Conservation (phyloP, 768 basidiomycete genomes). For the Lactifluus hygrophoroides region DNA sequence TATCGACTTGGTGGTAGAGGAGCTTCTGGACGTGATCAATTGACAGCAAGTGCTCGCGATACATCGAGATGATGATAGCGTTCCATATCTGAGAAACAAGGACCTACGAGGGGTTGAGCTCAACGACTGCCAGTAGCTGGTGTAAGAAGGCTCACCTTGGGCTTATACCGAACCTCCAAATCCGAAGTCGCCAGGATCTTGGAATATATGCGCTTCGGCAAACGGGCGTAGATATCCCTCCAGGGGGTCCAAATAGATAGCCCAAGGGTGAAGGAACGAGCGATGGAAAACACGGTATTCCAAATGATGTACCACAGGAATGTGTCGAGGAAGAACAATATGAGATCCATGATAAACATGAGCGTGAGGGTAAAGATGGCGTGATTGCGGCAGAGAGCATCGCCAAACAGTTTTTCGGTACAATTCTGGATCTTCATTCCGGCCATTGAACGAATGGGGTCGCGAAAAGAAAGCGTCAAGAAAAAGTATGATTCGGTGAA, state of each 20-base stretch:
- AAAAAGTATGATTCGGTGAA: slow-evolving; percentile 97
- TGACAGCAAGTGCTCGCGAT: slow-evolving; percentile 95
- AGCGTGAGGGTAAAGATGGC: slow-evolving; percentile 91
- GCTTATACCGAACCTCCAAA: slow-evolving; percentile 99
- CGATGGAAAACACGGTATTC: slow-evolving; percentile 93
- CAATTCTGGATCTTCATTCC: slow-evolving; percentile 94
- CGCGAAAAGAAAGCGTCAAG: slow-evolving; percentile 88
- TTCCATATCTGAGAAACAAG: slow-evolving; percentile 99
- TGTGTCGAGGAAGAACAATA: slow-evolving; percentile 97
- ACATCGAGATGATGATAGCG: slow-evolving; percentile 99
- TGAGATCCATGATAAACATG: slow-evolving; percentile 98
- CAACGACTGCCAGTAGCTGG: too few species aligned
- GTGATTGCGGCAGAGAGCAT: slow-evolving; percentile 80
- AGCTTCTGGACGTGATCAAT: slow-evolving; percentile 99
- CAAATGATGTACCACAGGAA: slow-evolving; percentile 99
- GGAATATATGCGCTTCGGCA: slow-evolving; percentile 95
- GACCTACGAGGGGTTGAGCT: slow-evolving; percentile 41
- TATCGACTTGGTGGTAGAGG: slow-evolving; percentile 93
- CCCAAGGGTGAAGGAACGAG: slow-evolving; percentile 80
- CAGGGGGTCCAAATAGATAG: slow-evolving; percentile 99
- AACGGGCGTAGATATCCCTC: slow-evolving; percentile 92
- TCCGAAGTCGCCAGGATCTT: slow-evolving; percentile 90
- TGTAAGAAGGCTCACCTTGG: slow-evolving; percentile 58
- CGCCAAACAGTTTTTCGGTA: slow-evolving; percentile 77
- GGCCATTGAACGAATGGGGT: slow-evolving; percentile 92